phyloP scores from a whole-genome alignment of 768 basidiomycete species.

The Psilocybe azurescens region DNA sequence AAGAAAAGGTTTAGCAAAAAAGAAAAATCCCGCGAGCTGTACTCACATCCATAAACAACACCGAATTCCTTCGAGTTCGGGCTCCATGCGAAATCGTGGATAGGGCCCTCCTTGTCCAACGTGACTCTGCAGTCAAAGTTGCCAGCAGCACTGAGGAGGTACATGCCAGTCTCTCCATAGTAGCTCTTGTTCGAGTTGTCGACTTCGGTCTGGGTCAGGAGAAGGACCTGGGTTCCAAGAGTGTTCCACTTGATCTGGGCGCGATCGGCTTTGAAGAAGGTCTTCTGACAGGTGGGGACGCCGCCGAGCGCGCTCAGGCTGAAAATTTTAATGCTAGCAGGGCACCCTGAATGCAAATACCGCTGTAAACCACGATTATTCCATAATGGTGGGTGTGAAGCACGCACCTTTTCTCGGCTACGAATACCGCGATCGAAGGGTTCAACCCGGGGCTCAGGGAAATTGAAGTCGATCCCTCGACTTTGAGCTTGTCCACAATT shows the following conservation, averaged over 20 bases:
- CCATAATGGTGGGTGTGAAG: slow-evolving; percentile 7
- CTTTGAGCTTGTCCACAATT: slow-evolving; percentile 78
- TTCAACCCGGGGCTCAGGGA: slow-evolving; percentile 84
- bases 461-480: slow-evolving; percentile 82
- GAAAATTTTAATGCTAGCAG: slow-evolving; percentile 87
- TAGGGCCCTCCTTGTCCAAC: slow-evolving; percentile 95
- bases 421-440: slow-evolving; percentile 89
- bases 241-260: slow-evolving; percentile 96
- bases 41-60: slow-evolving; percentile 95
- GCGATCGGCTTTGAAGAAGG: slow-evolving; percentile 95
- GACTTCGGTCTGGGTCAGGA: slow-evolving; percentile 95
- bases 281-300: slow-evolving; percentile 83
- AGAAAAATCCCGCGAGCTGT: neutral
- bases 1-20: neutral
- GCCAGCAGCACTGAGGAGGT: slow-evolving; percentile 89
- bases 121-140: slow-evolving; percentile 91
- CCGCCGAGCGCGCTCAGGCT: slow-evolving; percentile 65
- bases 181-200: slow-evolving; percentile 98
- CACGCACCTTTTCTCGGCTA: slow-evolving; percentile 90
- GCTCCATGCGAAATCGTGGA: slow-evolving; percentile 96
- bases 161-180: slow-evolving; percentile 96
- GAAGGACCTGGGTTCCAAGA: slow-evolving; percentile 88
- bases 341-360: slow-evolving; percentile 58
- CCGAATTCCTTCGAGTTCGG: slow-evolving; percentile 97
- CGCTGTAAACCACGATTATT: neutral